Evolutionary conservation across 345 rosid genomes (phyloP).

Genomic region (Hibiscus tridactylites): DNA sequence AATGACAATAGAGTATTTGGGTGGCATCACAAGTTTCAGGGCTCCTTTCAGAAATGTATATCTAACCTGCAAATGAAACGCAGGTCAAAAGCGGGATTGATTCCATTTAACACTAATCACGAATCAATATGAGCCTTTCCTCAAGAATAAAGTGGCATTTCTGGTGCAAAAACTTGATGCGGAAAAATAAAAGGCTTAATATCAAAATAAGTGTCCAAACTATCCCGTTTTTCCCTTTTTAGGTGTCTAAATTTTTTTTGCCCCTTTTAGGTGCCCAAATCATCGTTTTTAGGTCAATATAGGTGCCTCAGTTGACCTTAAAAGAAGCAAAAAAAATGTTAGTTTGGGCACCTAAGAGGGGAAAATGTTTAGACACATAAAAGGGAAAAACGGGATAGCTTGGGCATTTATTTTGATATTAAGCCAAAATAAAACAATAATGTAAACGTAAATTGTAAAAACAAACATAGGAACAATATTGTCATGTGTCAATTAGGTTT

Average conservation of each 20-base stretch:
- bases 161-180: not conserved
- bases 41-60: conserved; percentile 61
- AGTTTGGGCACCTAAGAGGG: too few species aligned
- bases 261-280: too few species aligned
- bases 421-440: not conserved
- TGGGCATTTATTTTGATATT: too few species aligned
- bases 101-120: not conserved
- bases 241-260: too few species aligned
- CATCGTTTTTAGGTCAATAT: too few species aligned
- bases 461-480: not conserved
- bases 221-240: too few species aligned
- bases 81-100: not conserved
- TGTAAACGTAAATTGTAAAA: not conserved
- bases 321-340: too few species aligned
- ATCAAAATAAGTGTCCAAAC: too few species aligned
- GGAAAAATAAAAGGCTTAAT: not conserved
- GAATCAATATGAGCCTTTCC: not conserved
- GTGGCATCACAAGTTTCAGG: conserved; percentile 62
- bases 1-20: conserved; percentile 48
- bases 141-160: not conserved
- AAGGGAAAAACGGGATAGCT: too few species aligned
- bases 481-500: too few species aligned
- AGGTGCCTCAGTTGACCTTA: too few species aligned
- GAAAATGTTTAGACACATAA: too few species aligned
- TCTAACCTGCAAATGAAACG: conserved; percentile 38